These are phyloP conservation scores for Xylariaceae sp. DNA, from an alignment of 2,329 filamentous ascomycete species.

Conservation along the genomic window DNA sequence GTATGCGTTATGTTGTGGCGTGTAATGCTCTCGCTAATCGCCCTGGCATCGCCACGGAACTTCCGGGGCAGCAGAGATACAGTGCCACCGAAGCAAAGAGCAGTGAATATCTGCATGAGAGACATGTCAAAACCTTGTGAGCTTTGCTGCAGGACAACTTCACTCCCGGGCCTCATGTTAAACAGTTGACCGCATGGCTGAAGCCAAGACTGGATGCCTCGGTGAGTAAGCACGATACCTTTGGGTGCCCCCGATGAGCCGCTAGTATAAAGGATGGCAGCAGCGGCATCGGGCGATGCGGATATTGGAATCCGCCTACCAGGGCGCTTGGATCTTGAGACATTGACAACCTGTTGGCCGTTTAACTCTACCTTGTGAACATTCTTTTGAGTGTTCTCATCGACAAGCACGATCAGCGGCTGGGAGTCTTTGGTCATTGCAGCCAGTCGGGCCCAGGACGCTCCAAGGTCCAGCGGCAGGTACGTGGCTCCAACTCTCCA, in stretches of 20 bases:
- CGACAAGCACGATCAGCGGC: conserved; percentile 40
- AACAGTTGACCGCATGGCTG: conserved; percentile 23
- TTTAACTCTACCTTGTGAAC: too few species aligned
- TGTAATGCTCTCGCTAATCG: conserved; percentile 45
- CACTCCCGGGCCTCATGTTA: not conserved
- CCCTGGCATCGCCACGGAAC: conserved; percentile 42
- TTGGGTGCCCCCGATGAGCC: conserved; percentile 42
- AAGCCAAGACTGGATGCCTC: conserved; percentile 22
- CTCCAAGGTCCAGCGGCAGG: conserved; percentile 44
- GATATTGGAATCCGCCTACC: too few species aligned
- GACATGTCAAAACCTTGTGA: conserved; percentile 50
- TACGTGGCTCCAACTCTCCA: conserved; percentile 31
- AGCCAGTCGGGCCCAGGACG: conserved; percentile 35
- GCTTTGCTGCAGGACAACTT: conserved; percentile 47
- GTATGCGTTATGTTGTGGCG: conserved; percentile 1
- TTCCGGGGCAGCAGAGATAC: conserved; percentile 43
- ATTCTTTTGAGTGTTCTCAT: conserved; percentile 2
- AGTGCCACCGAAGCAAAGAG: conserved; percentile 45
- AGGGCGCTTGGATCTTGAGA: too few species aligned
- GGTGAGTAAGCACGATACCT: conserved; percentile 35
- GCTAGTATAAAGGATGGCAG: conserved; percentile 36
- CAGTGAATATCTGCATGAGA: conserved; percentile 45
- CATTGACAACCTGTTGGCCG: too few species aligned
- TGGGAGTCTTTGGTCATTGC: conserved; percentile 38
- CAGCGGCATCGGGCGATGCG: not conserved